Percentiles rank a stretch among this genome's conserved stretches.
Conservation (phyloP, 768 basidiomycete genomes). For the Mycena filopes region DNA sequence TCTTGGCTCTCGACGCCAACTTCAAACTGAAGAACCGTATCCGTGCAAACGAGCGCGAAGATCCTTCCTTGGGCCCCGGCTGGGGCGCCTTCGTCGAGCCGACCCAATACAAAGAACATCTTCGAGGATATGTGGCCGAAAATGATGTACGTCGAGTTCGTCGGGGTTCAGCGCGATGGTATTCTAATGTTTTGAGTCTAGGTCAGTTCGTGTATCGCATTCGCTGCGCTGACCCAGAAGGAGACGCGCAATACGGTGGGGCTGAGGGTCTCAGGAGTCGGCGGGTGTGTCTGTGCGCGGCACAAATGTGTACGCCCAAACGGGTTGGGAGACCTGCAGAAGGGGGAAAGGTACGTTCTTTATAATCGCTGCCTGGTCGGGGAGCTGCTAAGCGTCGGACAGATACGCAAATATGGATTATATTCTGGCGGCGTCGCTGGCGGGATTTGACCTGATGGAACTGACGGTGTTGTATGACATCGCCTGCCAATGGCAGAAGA, state of each 20-base stretch:
- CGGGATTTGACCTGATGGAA: background rate
- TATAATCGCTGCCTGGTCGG: no score
- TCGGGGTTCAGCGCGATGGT: no score
- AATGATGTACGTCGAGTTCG: constrained; percentile 5
- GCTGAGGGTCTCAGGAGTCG: constrained; percentile 23
- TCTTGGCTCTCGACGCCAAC: background rate
- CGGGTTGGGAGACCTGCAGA: constrained; percentile 37
- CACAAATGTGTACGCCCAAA: constrained; percentile 30
- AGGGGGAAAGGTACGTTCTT: constrained; percentile 39
- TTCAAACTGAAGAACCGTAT: no score
- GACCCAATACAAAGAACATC: background rate
- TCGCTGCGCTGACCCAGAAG: constrained; percentile 33
- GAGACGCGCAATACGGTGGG: constrained; percentile 29
- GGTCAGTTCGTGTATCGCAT: constrained; percentile 32
- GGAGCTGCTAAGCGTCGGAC: background rate
- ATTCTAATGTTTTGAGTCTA: background rate
- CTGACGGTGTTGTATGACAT: constrained; percentile 38
- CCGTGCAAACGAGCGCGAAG: no score
- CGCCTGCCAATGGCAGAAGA: constrained; percentile 20
- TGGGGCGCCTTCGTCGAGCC: no score
- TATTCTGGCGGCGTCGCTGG: constrained; percentile 31
- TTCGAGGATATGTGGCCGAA: constrained; percentile 13
- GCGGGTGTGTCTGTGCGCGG: constrained; percentile 26
- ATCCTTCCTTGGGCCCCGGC: no score
- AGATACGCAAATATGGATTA: constrained; percentile 39